Evolutionary conservation across 495 filamentous ascomycete genomes (phyloP), one percentile per base, ranked within the genome.

Genomic region (Penicillium psychrofluorescens): DNA sequence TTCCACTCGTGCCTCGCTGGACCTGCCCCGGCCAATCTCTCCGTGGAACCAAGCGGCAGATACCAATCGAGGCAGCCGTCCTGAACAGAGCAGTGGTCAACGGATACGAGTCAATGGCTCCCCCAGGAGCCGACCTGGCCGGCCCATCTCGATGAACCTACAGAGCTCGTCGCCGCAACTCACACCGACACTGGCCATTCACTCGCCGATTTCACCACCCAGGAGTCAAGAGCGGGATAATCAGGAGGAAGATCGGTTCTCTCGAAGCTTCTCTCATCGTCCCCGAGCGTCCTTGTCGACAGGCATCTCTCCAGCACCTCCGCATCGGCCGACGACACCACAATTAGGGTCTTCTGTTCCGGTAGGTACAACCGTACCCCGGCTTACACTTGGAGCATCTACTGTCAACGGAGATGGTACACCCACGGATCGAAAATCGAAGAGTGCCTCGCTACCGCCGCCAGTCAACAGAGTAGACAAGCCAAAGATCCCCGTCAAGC

Each of bases 401-500:
- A 7, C 53, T 35, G 40, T 51, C 29, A 41, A 59, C 50, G 44
- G 50, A 48, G 41, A 37, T 51, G 34, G 54, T 8, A 59, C 55
- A 30, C 45, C 53, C 10, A 40, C 51, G 12, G 62, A 63, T 16
- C 51, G 66, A n/a, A 62, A 68, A 41, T 34, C 51, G 16, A 69
- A 71, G 46, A 70, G 65, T 46, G 51, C 48, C 7, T 72, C 70
- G 30, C 45, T 69, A 30, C 86, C 92, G 14, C 83, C 86, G 11
- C 85, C 84, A 6, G 74, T 88, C 29, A 92, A 92, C 53, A 78
- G 92, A 36, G 80, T 81, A 32, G 83, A 84, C 13, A 97, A 95
- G 64, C 90, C 90, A 4, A 83, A 79, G 63, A 75, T 90, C 53
- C 66, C 72, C 35, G 64, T 66, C 0, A 75, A 74, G 52, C 74